These are phyloP conservation scores for Phytophthora brassicae DNA, from an alignment of 352 stramenopile genomes.

Conservation along the genomic window DNA sequence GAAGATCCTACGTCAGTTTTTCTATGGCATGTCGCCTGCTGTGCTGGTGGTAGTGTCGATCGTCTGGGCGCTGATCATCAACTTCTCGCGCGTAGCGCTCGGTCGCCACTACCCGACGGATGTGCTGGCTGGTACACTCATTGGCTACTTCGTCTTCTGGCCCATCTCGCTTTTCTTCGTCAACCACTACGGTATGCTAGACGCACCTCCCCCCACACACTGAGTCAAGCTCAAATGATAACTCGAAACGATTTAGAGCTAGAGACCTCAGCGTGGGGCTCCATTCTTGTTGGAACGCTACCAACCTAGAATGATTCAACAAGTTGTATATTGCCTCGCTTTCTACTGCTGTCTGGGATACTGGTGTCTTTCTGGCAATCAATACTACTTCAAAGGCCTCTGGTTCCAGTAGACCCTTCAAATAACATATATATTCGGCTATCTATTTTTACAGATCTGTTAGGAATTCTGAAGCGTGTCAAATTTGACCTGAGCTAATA, in stretches of 20 bases:
- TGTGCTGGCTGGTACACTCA: conserved; percentile 59
- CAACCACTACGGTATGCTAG: conserved; percentile 32
- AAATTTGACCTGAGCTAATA: background rate
- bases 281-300: background rate
- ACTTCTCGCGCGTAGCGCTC: conserved; percentile 79
- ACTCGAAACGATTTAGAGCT: conserved; percentile 3
- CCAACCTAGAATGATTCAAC: conserved; percentile 7
- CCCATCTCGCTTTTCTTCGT: conserved; percentile 50
- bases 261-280: background rate
- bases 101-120: conserved; percentile 85
- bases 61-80: conserved; percentile 69
- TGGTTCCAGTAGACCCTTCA: too few species aligned
- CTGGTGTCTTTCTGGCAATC: background rate
- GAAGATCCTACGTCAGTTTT: conserved; percentile 48
- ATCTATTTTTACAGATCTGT: background rate
- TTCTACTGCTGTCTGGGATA: too few species aligned
- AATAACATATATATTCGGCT: background rate
- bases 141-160: conserved; percentile 65
- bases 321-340: conserved; percentile 5
- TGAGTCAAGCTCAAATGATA: conserved; percentile 1
- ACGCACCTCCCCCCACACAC: conserved; percentile 5
- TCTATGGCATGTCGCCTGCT: conserved; percentile 43
- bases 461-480: conserved; percentile 5
- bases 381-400: background rate
- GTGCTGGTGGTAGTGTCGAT: conserved; percentile 43